Evolutionary conservation across 2,329 filamentous ascomycete genomes (phyloP).

Genomic region (Salinomyces thailandicus): DNA sequence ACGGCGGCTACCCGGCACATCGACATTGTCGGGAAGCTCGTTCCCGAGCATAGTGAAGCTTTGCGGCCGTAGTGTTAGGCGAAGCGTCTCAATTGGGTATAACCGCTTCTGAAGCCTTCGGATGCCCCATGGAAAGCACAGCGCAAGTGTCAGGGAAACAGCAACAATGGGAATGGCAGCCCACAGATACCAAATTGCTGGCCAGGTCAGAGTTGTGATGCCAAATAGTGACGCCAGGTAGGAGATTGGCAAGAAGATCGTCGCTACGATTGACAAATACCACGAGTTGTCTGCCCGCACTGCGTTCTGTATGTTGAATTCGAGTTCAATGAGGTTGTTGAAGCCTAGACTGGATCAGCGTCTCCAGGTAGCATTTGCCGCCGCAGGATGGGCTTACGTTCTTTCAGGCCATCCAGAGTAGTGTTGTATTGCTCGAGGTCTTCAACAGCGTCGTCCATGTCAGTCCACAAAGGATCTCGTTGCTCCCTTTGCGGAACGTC

Average conservation of each 20-base stretch:
- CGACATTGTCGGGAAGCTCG: conserved; percentile 24
- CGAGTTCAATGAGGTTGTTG: conserved; percentile 30
- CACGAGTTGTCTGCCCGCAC: conserved; percentile 26
- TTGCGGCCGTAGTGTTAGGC: conserved; percentile 15
- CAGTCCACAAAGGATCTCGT: conserved; percentile 24
- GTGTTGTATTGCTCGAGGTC: conserved; percentile 28
- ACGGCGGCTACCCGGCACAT: conserved; percentile 6
- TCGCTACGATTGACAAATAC: conserved; percentile 26
- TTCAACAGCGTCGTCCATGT: conserved; percentile 27
- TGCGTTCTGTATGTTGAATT: conserved; percentile 30
- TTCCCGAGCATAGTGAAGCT: conserved; percentile 28
- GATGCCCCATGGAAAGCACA: conserved; percentile 20
- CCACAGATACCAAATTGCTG: conserved; percentile 25
- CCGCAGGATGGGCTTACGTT: too few species aligned
- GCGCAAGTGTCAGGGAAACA: conserved; percentile 18
- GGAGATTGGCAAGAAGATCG: conserved; percentile 27
- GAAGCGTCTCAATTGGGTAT: conserved; percentile 19
- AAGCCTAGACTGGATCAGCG: conserved; percentile 14
- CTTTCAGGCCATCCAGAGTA: conserved; percentile 25
- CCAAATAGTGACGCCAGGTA: conserved; percentile 27
- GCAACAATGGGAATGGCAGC: conserved; percentile 25
- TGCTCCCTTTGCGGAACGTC: conserved; percentile 21
- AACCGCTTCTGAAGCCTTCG: conserved; percentile 17
- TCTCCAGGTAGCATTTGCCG: too few species aligned
- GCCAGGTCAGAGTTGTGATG: conserved; percentile 25